Evolutionary conservation across 2,329 filamentous ascomycete species (phyloP), one percentile per base, ranked within the genome.

Genomic region (Venturia aucupariae): DNA sequence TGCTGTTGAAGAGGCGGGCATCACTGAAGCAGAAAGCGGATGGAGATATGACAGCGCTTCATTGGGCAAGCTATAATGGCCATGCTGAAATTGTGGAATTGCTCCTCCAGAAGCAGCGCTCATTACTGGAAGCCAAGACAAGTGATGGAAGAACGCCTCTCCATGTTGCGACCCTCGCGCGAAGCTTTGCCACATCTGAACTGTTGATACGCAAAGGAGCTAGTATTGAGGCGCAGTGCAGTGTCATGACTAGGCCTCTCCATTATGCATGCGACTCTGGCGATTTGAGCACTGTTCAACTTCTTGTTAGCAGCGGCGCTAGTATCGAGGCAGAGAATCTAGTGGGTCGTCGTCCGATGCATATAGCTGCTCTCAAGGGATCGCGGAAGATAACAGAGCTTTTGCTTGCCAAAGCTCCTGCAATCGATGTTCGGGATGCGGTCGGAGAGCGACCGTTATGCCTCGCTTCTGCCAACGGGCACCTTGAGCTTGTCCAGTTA

Each of bases 261-360:
- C 75, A 77, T 65, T 77, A 77, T 67, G 75, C 75, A 41, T 76
- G 75, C 41, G 67, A 70, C 48, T 68, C 70, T 11, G 67, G 72
- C 60, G 73, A 67, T 60, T 39, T 69, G 15, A 72, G 72, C 15
- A 70, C 75, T 19, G 68, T 73, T 1, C 69, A 68, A 22, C 68
- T 76, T 30, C 68, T 77, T 7, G 67, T 77, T n/a, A 67, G 70
- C 41, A 71, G 67, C 39, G 72, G 70, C 13, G 72, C 74, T 15
- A 68, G 72, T 39, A 68, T 77, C 19, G 75, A 78, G 67, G 72
- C 73, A 1, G 69, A 71, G 39, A 70, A 71, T 46, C 67, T 27
- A 67, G 70, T 60, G 67, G 71, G 60, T 68, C 70, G 62, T n/a
- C 69, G 72, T 60, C 71, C 75, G 22, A 66, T 77, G 19, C 75